Evolutionary conservation across 2,329 filamentous ascomycete genomes (phyloP).

Genomic region (Colletotrichum abscissum): DNA sequence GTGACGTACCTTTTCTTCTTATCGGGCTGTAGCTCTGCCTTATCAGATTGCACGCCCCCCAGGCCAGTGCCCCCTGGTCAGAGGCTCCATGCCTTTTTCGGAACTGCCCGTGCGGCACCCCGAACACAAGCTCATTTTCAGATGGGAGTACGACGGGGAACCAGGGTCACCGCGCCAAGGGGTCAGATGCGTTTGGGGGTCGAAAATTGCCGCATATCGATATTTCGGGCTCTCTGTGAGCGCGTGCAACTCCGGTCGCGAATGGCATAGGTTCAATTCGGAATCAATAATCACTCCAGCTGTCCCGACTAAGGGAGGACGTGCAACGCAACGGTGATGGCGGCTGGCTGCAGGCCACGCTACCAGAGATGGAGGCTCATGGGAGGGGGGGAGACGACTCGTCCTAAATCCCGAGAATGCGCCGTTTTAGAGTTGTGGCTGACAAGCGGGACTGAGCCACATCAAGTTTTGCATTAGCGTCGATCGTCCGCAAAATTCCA

Average conservation of each 20-base stretch:
- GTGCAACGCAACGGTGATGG: not conserved
- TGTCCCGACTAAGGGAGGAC: not conserved
- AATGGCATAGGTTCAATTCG: not conserved
- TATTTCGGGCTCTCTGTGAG: not conserved
- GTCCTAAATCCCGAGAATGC: slow-evolving; percentile 25
- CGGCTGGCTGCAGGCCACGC: not conserved
- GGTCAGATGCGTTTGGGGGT: not conserved
- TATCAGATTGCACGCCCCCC: slow-evolving; percentile 21
- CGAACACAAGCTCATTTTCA: slow-evolving; percentile 27
- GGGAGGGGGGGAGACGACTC: not conserved
- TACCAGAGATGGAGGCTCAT: slow-evolving; percentile 1
- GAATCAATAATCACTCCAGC: not conserved
- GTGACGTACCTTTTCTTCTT: slow-evolving; percentile 22
- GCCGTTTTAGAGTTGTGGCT: slow-evolving; percentile 36
- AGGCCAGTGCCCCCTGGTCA: slow-evolving; percentile 15
- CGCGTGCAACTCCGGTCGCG: not conserved
- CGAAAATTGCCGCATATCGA: not conserved
- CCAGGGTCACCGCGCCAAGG: slow-evolving; percentile 8
- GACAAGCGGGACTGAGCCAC: slow-evolving; percentile 33
- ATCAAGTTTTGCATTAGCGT: slow-evolving; percentile 32
- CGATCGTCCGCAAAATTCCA: slow-evolving; percentile 31
- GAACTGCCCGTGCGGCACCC: slow-evolving; percentile 32
- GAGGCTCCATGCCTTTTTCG: slow-evolving; percentile 22
- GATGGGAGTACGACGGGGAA: slow-evolving; percentile 18
- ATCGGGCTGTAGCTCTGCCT: not conserved